Evolutionary conservation across 2,329 filamentous ascomycete species (phyloP), one percentile per base, ranked within the genome.

Genomic region (Cadophora malorum): DNA sequence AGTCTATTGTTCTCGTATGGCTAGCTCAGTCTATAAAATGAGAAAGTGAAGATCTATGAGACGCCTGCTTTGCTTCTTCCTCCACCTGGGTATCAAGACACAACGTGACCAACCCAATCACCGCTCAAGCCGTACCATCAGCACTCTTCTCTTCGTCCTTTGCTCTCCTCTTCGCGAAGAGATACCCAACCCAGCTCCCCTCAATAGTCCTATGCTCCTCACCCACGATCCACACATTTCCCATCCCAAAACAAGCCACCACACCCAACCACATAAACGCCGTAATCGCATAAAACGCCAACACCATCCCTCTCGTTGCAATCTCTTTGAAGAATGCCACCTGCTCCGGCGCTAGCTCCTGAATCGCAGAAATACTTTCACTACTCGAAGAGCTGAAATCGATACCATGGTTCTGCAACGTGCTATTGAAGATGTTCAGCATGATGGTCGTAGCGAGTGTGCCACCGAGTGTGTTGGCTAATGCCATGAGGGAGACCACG

Each of bases 351-450:
- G 81, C 78, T 8, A 83, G 73, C 2, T 72, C 67, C 10, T 72
- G 67, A 47, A 84, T 79, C 3, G 74, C 73, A 14, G 78, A 71
- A 1, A 86, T 78, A 64, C 28, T 79, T 67, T 63, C 78, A 70
- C 59, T 79, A 71, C 63, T 80, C 6, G 49, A 41, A 12, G 53
- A 52, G 19, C 49, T 58, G 25, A 67, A 53, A 12, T n/a, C 38
- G 16, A 70, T 21, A n/a, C 68, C 61, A 7, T 23, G 23, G 7
- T 66, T 53, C 7, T 47, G 52, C 8, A 71, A 28, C 4, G 76
- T 79, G 69, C 91, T 91, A 74, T 90, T 90, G 77, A 91, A 91
- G 1, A 91, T 88, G 9, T 85, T 83, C 16, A 88, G 84, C 89
- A 91, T 91, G 73, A 91, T 83, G 0, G 89, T 90, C 56, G 91